Evolutionary conservation across 2,329 filamentous ascomycete genomes (phyloP), one percentile per base, ranked within the genome.

Genomic region (Exophiala viscosa): DNA sequence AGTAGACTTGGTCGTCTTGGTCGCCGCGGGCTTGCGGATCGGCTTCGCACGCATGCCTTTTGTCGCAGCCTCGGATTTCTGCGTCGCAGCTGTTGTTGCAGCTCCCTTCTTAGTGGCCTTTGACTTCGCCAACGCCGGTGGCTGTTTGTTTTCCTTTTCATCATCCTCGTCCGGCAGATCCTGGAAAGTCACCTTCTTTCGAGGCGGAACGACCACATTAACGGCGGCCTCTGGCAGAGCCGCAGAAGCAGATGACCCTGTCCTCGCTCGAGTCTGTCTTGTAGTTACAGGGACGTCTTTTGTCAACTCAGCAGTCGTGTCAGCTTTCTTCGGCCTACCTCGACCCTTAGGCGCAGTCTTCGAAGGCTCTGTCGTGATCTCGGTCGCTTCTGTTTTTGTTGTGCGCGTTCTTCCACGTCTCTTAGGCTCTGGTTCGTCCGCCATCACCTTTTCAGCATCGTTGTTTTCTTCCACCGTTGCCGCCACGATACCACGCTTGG

Each of bases 131-230:
- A 45, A 15, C 9, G 59, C 57, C 4, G 64, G 56, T 10, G 69
- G 62, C 6, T 62, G 64, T 20, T 64, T 54, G 34, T 73, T 72
- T 33, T 71, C 67, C 44, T 73, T 71, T 20, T 75, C 73, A 3
- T 70, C 70, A 4, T 70, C 70, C 2, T 66, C 64, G 1, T 65
- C 55, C 3, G 57, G 46, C 20, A 66, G 54, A 49, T 76, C 71
- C 50, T 73, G 65, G 56, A 77, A 77, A 2, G 73, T 76, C 18
- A 77, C 75, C 38, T 69, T 76, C 63, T 75, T 76, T 60, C 69
- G 70, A 45, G 69, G 66, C 1, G 49, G 52, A 3, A 49, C 28
- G 9, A 51, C 47, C 15, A 54, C 43, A 32, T 41, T 36, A 14
- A 56, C 32, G 3, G 38, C 34, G 14, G 56, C 45, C 8, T 52